These are phyloP conservation scores for Danielia reshetovae DNA, from an alignment of 805 yeast genomes.

Conservation along the genomic window DNA sequence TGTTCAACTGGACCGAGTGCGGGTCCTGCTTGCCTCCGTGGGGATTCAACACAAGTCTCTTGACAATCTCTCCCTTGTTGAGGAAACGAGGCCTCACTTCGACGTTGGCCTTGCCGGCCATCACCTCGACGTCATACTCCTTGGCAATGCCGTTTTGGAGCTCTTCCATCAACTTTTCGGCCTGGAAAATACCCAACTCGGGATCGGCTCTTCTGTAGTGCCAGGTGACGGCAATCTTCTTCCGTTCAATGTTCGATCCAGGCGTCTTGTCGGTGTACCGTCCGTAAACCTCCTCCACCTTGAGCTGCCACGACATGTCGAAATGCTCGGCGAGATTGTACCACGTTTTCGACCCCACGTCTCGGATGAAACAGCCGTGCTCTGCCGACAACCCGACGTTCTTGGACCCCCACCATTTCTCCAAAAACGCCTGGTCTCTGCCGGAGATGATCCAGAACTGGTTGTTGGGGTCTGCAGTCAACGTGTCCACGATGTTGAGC, in stretches of 20 bases:
- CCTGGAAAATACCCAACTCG: constrained; percentile 84
- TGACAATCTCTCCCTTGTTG: constrained; percentile 95
- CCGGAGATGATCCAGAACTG: constrained; percentile 95
- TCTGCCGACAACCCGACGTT: constrained; percentile 88
- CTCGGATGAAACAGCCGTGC: constrained; percentile 93
- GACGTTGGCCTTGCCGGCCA: constrained; percentile 95
- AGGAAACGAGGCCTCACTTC: constrained; percentile 96
- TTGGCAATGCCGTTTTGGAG: constrained; percentile 55
- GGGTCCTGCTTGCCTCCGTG: constrained; percentile 54
- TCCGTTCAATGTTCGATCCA: constrained; percentile 80
- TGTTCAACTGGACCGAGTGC: constrained; percentile 18
- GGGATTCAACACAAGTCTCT: constrained; percentile 61
- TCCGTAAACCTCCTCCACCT: constrained; percentile 69
- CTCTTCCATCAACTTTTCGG: constrained; percentile 64
- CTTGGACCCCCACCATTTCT: constrained; percentile 77
- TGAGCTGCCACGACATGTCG: constrained; percentile 94
- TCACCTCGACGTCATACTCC: constrained; percentile 83
- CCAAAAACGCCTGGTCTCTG: constrained; percentile 86
- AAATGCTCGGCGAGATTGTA: constrained; percentile 72
- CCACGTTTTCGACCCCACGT: constrained; percentile 67
- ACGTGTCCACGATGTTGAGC: constrained; percentile 50
- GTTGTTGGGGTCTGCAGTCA: constrained; percentile 74
- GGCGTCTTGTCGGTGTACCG: constrained; percentile 85
- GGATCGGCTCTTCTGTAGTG: constrained; percentile 96
- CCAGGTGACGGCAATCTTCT: constrained; percentile 96